These are phyloP conservation scores for Blastobotrys niveus DNA, from an alignment of 1,139 yeast genomes.

Conservation along the genomic window DNA sequence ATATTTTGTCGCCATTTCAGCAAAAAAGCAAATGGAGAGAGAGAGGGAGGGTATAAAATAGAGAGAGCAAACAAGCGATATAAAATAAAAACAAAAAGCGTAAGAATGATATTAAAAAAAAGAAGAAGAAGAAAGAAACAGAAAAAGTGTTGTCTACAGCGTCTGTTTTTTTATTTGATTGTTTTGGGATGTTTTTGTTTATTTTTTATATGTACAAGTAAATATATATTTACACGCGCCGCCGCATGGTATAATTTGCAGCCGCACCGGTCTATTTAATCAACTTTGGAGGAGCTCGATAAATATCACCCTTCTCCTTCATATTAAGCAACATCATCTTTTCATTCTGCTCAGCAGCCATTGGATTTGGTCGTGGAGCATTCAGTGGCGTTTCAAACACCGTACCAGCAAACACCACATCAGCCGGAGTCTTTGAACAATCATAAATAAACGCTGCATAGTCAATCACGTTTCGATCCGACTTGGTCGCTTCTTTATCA, in stretches of 20 bases:
- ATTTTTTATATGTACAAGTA: too few relatives aligned
- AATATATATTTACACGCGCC: too few relatives aligned
- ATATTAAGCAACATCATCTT: conserved; percentile 33
- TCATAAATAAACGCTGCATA: conserved; percentile 73
- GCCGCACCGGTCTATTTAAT: too few relatives aligned
- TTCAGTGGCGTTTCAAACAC: conserved; percentile 54
- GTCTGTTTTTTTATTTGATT: not conserved
- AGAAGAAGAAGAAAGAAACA: not conserved
- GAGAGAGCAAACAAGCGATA: too few relatives aligned
- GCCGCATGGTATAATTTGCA: too few relatives aligned
- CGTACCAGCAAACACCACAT: conserved; percentile 69
- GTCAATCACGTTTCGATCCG: conserved; percentile 60
- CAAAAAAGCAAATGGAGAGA: too few relatives aligned
- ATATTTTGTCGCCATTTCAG: too few relatives aligned
- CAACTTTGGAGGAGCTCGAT: conserved; percentile 26
- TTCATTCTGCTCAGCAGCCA: conserved; percentile 24
- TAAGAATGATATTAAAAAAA: too few relatives aligned
- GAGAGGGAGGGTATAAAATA: too few relatives aligned
- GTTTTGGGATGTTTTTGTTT: not conserved
- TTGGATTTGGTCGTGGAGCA: conserved; percentile 35
- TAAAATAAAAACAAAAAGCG: too few relatives aligned
- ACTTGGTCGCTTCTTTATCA: conserved; percentile 37
- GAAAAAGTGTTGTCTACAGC: not conserved
- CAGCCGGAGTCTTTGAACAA: conserved; percentile 53
- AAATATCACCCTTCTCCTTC: conserved; percentile 39